A percentile compares a stretch with the other conserved stretches of the same genome.
Evolutionary conservation across 176 grass and related monocot genomes (phyloP).

Genomic region (Cenchrus americanus): DNA sequence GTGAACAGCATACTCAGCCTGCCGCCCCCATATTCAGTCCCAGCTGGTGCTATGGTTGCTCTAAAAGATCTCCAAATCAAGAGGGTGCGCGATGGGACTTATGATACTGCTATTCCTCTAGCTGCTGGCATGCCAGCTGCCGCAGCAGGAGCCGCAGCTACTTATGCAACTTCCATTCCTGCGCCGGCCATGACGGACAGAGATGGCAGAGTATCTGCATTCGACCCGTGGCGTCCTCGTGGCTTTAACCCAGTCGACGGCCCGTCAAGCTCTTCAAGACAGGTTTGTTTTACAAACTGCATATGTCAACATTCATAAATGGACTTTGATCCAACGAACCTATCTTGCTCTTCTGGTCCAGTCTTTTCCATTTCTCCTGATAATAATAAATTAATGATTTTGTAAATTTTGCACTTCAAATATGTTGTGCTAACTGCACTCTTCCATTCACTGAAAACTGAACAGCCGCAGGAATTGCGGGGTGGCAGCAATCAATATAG

Average conservation of each 20-base stretch:
- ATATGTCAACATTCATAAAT: too few species aligned
- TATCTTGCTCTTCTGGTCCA: not conserved
- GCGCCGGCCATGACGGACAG: not conserved
- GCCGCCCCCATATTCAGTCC: not conserved
- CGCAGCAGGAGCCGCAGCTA: not conserved
- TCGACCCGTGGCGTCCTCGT: not conserved
- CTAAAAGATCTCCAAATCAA: not conserved
- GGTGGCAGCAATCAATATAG: not conserved
- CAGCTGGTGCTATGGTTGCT: not conserved
- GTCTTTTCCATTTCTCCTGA: not conserved
- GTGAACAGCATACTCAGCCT: not conserved
- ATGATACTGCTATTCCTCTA: not conserved
- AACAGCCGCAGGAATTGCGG: conserved; percentile 5
- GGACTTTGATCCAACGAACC: not conserved
- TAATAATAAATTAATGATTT: not conserved
- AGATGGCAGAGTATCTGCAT: not conserved
- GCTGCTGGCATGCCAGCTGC: not conserved
- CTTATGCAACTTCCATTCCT: not conserved
- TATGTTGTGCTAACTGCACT: conserved; percentile 1
- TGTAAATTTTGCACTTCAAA: not conserved
- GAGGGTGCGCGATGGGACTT: not conserved
- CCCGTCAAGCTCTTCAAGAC: not conserved
- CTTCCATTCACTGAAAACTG: not conserved
- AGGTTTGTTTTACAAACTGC: conserved; percentile 9
- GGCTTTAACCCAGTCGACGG: not conserved